Percentiles rank a stretch among this genome's conserved stretches.
Evolutionary conservation across 2,329 filamentous ascomycete species (phyloP).

Genomic region (Fusarium nanum): DNA sequence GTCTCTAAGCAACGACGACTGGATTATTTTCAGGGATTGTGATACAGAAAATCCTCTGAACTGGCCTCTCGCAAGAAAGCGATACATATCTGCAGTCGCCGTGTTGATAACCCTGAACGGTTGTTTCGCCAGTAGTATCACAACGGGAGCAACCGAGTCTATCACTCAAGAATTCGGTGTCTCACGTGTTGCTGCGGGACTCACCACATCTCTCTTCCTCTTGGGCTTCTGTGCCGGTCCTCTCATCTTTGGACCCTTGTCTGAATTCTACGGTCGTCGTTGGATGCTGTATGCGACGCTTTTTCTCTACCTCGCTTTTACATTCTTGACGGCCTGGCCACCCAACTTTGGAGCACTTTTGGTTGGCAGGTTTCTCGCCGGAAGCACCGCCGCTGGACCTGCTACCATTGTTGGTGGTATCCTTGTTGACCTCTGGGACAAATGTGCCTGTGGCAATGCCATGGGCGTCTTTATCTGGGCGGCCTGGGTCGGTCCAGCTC

Average conservation of each 20-base stretch:
- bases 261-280: not conserved
- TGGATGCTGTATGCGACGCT: not conserved
- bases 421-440: not conserved
- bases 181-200: not conserved
- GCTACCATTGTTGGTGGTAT: not conserved
- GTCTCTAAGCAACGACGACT: not conserved
- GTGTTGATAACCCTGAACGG: not conserved
- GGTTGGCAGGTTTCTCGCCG: not conserved
- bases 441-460: not conserved
- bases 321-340: not conserved
- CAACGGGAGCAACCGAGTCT: not conserved
- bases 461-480: not conserved
- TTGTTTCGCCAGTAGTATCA: not conserved
- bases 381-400: not conserved
- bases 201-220: not conserved
- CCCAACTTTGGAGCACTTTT: not conserved
- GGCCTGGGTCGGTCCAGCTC: not conserved
- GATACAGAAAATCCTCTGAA: not conserved
- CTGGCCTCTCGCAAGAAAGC: not conserved
- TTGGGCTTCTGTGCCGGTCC: not conserved
- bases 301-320: not conserved
- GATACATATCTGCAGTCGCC: not conserved
- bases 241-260: not conserved
- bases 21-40: not conserved
- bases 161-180: not conserved